Percentiles rank a stretch among this genome's conserved stretches.
Evolutionary conservation across 2,329 filamentous ascomycete genomes (phyloP).

Genomic region (Calonectria hawksworthii): DNA sequence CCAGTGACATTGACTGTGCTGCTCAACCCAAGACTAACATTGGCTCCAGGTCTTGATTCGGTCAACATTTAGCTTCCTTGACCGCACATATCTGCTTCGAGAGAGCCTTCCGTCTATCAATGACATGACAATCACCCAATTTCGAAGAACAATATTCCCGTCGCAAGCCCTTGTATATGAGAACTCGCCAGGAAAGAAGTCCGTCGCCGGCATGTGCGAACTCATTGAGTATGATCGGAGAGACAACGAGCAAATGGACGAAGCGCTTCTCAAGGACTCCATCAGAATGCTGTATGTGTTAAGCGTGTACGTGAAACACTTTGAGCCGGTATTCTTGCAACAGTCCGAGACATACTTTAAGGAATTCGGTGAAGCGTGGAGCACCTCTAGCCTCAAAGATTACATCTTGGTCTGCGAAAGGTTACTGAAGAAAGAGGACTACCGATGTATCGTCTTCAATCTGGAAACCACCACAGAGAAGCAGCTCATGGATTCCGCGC

Average conservation of each 20-base stretch:
- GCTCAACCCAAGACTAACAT: constrained; percentile 16
- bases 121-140: constrained; percentile 83
- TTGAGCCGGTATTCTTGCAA: constrained; percentile 82
- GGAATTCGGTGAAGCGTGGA: constrained; percentile 78
- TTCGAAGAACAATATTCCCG: constrained; percentile 72
- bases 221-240: constrained; percentile 81
- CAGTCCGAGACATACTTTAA: constrained; percentile 77
- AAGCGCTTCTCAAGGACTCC: constrained; percentile 77
- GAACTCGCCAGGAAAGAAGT: constrained; percentile 46
- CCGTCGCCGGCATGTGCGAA: constrained; percentile 74
- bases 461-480: constrained; percentile 87
- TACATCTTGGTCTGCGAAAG: constrained; percentile 81
- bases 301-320: constrained; percentile 81
- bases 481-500: constrained; percentile 79
- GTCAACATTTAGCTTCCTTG: constrained; percentile 93
- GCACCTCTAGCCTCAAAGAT: constrained; percentile 74
- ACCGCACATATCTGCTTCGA: constrained; percentile 88
- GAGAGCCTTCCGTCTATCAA: constrained; percentile 80
- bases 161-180: constrained; percentile 35
- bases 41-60: constrained; percentile 77
- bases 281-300: constrained; percentile 90
- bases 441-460: constrained; percentile 83
- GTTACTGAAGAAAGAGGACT: constrained; percentile 79
- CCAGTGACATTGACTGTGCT: neutral
- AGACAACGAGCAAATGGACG: constrained; percentile 69